A percentile compares a stretch with the other conserved stretches of the same genome.
Evolutionary conservation across 495 filamentous ascomycete genomes (phyloP).

Genomic region (Podospora pseudoanserina): DNA sequence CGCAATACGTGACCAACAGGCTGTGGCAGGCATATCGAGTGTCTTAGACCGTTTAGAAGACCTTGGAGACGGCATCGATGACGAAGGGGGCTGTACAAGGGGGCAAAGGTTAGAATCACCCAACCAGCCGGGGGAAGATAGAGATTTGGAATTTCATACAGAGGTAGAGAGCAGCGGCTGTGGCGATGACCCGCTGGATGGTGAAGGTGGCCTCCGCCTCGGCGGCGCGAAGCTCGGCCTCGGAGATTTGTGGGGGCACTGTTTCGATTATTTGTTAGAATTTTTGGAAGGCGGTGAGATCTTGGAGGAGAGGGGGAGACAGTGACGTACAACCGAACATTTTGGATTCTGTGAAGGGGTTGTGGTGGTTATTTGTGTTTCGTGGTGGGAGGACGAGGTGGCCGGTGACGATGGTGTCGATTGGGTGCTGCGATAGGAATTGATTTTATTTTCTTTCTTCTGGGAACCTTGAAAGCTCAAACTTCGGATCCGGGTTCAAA

Average conservation of each 20-base stretch:
- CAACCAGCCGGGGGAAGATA: not conserved
- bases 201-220: constrained; percentile 69
- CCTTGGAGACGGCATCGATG: constrained; percentile 69
- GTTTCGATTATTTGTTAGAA: constrained; percentile 30
- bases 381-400: not conserved
- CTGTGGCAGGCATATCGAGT: not conserved
- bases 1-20: not conserved
- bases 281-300: not conserved
- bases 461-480: not conserved
- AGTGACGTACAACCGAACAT: not conserved
- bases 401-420: not conserved
- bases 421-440: not conserved
- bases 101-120: not conserved
- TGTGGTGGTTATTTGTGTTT: not conserved
- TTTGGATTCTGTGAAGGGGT: not conserved
- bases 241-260: constrained; percentile 45
- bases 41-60: constrained; percentile 52
- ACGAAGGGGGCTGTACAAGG: constrained; percentile 70
- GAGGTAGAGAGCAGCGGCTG: constrained; percentile 71
- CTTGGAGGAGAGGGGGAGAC: not conserved
- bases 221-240: constrained; percentile 56
- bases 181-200: constrained; percentile 58
- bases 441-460: not conserved
- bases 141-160: constrained; percentile 53
- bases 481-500: not conserved